Percentiles rank a stretch among this genome's conserved stretches.
phyloP scores from a whole-genome alignment of 495 filamentous ascomycete genomes.

The Beverwykella pulmonaria region DNA sequence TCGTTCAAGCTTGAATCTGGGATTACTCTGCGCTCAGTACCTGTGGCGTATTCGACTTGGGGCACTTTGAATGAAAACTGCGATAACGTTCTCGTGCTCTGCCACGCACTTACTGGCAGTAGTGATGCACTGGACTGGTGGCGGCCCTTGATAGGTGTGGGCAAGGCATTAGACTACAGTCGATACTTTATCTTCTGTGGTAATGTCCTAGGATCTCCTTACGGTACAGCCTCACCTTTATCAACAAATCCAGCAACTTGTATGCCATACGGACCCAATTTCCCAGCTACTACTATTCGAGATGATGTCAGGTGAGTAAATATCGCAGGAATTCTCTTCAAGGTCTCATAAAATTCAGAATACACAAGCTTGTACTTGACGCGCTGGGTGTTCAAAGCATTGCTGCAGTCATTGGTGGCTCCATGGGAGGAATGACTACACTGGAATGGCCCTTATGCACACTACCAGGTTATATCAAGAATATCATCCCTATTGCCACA shows the following conservation, averaged over 20 bases:
- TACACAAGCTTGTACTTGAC: conserved; percentile 47
- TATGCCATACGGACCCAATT: conserved; percentile 43
- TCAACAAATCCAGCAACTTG: conserved; percentile 40
- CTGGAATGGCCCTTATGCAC: conserved; percentile 48
- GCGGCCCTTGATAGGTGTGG: conserved; percentile 43
- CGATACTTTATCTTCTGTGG: conserved; percentile 48
- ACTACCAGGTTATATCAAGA: conserved; percentile 39
- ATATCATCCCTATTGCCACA: conserved; percentile 46
- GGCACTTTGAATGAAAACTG: conserved; percentile 42
- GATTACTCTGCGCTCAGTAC: conserved; percentile 39
- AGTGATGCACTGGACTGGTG: conserved; percentile 48
- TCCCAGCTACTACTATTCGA: conserved; percentile 47
- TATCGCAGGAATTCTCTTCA: no score
- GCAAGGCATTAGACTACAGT: conserved; percentile 45
- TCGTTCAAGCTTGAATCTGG: conserved; percentile 47
- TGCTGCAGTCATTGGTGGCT: conserved; percentile 46
- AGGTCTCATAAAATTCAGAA: conserved; percentile 17
- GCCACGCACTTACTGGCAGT: conserved; percentile 49
- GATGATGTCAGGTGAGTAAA: conserved; percentile 47
- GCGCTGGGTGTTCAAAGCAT: conserved; percentile 43
- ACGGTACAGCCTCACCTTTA: conserved; percentile 46
- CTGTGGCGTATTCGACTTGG: conserved; percentile 49
- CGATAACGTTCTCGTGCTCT: conserved; percentile 47
- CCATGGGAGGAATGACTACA: conserved; percentile 49
- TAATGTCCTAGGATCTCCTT: conserved; percentile 47